Percentiles rank a stretch among this genome's conserved stretches.
Conservation (phyloP, 257 asterid genomes). For the Apocynum venetum region DNA sequence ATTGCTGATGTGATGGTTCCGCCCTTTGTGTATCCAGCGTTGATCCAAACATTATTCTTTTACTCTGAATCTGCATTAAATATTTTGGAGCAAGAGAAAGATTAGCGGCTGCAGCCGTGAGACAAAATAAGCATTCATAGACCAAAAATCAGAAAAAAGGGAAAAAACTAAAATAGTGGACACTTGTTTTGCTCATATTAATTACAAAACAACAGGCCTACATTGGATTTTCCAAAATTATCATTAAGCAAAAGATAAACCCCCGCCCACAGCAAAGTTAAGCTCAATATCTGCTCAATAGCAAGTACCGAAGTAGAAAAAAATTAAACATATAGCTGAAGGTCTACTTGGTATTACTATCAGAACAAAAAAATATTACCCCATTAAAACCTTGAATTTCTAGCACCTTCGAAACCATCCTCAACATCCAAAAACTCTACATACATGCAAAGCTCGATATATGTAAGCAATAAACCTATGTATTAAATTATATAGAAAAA, state of each 20-base stretch:
- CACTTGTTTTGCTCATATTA: neutral
- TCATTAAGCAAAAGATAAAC: neutral
- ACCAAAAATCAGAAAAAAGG: neutral
- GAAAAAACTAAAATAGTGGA: neutral
- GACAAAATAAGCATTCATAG: neutral
- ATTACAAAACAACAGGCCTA: neutral
- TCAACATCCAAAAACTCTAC: neutral
- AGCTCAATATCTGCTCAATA: neutral
- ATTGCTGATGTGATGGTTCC: conserved; percentile 41
- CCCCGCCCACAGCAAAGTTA: no score
- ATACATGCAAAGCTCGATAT: neutral
- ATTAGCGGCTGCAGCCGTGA: neutral
- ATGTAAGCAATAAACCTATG: neutral
- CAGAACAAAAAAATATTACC: neutral
- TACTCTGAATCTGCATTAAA: conserved; percentile 51
- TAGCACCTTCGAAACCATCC: neutral
- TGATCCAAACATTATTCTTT: conserved; percentile 56
- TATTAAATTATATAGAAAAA: neutral
- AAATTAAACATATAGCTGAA: neutral
- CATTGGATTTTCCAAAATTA: neutral
- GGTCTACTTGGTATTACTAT: neutral
- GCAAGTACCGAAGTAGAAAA: neutral
- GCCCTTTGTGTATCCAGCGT: conserved; percentile 43
- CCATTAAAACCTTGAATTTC: neutral
- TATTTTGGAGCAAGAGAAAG: neutral